Conservation (phyloP, 306 rosid species). For the Rubus idaeus region DNA sequence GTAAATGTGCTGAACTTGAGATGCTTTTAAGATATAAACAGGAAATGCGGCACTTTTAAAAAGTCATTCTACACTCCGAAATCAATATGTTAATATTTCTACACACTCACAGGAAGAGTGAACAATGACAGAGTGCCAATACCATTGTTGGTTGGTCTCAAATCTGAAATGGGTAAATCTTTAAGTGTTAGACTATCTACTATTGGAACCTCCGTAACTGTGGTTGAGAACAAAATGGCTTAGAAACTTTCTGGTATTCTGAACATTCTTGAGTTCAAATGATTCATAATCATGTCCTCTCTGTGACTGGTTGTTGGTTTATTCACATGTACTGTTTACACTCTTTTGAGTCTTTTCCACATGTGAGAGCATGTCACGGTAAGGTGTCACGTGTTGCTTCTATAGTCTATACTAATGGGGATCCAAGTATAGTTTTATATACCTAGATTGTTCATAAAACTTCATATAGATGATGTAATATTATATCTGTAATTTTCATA, state of each 20-base stretch:
- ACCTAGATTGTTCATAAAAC: background rate
- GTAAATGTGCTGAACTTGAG: slow-evolving; percentile 4
- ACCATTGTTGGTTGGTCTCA: background rate
- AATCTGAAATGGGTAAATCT: background rate
- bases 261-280: background rate
- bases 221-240: background rate
- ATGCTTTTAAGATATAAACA: background rate
- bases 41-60: background rate
- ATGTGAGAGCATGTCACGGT: background rate
- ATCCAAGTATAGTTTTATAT: background rate
- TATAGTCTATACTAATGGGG: background rate
- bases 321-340: background rate
- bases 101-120: too few species aligned
- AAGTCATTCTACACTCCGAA: background rate
- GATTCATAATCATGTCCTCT: background rate
- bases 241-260: background rate
- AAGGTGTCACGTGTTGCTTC: slow-evolving; percentile 11
- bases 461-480: background rate
- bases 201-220: background rate
- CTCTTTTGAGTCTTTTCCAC: background rate
- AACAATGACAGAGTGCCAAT: background rate
- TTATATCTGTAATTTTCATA: background rate
- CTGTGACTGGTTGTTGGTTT: background rate
- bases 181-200: background rate
- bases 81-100: background rate